Evolutionary conservation across 257 asterid genomes (phyloP).

Genomic region (Nicotiana obtusifolia): DNA sequence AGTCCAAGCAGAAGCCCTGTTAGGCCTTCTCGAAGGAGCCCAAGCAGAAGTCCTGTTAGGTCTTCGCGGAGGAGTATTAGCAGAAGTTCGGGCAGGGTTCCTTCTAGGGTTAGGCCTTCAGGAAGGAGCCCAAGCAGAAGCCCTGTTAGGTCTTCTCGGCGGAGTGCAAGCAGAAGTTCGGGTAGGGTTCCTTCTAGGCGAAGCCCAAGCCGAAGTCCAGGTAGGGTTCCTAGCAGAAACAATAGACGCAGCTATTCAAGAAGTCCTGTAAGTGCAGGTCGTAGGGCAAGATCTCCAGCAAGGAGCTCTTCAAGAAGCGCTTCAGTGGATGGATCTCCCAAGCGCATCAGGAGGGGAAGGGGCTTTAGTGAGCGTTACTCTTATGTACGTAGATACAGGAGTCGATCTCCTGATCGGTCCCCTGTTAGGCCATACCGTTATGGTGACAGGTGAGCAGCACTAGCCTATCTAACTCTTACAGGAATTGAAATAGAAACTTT

Average conservation of each 20-base stretch:
- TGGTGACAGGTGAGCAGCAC: conserved; percentile 62
- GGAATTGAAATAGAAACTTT: neutral
- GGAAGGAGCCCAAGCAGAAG: conserved; percentile 64
- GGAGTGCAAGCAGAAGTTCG: conserved; percentile 83
- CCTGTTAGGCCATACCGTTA: conserved; percentile 78
- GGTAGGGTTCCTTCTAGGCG: conserved; percentile 58
- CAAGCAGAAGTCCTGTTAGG: conserved; percentile 69
- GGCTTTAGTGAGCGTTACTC: conserved; percentile 95
- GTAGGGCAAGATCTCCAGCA: conserved; percentile 67
- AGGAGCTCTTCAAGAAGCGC: conserved; percentile 90
- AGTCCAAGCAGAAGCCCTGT: conserved; percentile 46
- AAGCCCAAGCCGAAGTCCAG: conserved; percentile 65
- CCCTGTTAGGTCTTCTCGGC: conserved; percentile 46
- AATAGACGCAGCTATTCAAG: conserved; percentile 59
- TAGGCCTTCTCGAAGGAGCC: conserved; percentile 62
- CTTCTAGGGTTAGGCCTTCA: conserved; percentile 19
- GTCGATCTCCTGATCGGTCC: conserved; percentile 87
- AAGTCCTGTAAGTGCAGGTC: conserved; percentile 57
- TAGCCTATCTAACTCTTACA: neutral
- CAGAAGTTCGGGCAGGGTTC: conserved; percentile 38
- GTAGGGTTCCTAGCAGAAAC: conserved; percentile 53
- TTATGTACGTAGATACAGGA: conserved; percentile 70
- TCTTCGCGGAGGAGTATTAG: conserved; percentile 50
- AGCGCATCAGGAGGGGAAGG: conserved; percentile 89
- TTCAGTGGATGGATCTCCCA: conserved; percentile 79